These are phyloP conservation scores for Aureobasidium namibiae DNA, from an alignment of 2,329 filamentous ascomycete genomes.

Conservation along the genomic window DNA sequence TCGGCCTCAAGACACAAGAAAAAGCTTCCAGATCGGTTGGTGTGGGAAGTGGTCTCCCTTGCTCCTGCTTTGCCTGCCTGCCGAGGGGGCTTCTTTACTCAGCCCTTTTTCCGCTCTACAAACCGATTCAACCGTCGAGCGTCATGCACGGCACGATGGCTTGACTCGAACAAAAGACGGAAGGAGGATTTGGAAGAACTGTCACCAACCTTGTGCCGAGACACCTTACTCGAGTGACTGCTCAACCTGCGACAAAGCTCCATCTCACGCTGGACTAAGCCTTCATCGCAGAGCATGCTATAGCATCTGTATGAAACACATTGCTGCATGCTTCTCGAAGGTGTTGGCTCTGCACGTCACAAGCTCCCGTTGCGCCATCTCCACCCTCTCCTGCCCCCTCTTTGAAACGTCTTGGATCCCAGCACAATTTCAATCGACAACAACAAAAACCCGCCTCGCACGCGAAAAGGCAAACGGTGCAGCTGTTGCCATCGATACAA, in stretches of 20 bases:
- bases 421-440: constrained; percentile 4
- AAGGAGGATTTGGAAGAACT: neutral
- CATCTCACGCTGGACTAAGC: too few species aligned
- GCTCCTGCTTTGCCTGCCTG: neutral
- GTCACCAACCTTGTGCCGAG: neutral
- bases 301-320: neutral
- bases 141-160: constrained; percentile 2
- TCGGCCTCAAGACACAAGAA: neutral
- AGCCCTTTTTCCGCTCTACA: neutral
- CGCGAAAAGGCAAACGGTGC: neutral
- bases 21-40: neutral
- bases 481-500: constrained; percentile 5
- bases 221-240: neutral
- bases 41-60: neutral
- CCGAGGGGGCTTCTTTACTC: neutral
- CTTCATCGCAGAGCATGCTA: too few species aligned
- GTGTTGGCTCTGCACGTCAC: neutral
- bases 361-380: neutral
- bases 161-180: neutral
- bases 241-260: neutral
- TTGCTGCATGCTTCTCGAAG: neutral
- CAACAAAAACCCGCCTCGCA: neutral
- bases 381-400: neutral
- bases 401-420: neutral
- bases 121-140: neutral